A percentile compares a stretch with the other conserved stretches of the same genome.
Conservation (phyloP, 345 rosid species). For the Noccaea caerulescens region DNA sequence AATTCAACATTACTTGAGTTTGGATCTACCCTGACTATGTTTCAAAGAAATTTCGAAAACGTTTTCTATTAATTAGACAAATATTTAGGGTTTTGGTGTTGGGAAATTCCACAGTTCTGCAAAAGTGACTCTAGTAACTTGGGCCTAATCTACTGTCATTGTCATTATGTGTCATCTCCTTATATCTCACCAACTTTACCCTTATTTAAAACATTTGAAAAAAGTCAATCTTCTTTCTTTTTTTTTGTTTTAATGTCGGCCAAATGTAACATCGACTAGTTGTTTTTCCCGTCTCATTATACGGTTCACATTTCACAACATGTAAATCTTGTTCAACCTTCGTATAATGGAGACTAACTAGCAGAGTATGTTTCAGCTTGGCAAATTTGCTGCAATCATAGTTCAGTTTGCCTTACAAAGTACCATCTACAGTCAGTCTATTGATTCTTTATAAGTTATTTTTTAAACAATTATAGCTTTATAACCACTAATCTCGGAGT, state of each 20-base stretch:
- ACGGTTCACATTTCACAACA: neutral
- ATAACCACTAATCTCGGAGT: conserved; percentile 8
- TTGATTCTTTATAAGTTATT: neutral
- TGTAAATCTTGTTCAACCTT: neutral
- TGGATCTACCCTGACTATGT: neutral
- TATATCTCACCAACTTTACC: conserved; percentile 30
- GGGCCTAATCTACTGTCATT: conserved; percentile 42
- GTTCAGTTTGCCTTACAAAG: neutral
- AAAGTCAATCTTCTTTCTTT: neutral
- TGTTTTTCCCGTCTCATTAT: conserved; percentile 5
- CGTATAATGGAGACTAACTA: neutral
- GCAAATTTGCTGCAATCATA: neutral
- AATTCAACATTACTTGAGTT: neutral
- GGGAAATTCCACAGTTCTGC: conserved; percentile 39
- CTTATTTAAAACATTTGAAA: conserved; percentile 32
- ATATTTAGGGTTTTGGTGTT: conserved; percentile 19
- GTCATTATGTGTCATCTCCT: conserved; percentile 38
- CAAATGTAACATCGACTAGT: conserved; percentile 15
- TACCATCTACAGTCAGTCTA: neutral
- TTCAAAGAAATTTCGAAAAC: conserved; percentile 5
- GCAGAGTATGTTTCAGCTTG: neutral
- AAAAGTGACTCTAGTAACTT: conserved; percentile 44
- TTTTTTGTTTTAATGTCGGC: conserved; percentile 27
- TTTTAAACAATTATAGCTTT: neutral
- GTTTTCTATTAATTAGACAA: neutral